A percentile compares a stretch with the other conserved stretches of the same genome.
These are phyloP conservation scores for Eucalyptus guilfoylei DNA, from an alignment of 345 rosid genomes.

Conservation along the genomic window DNA sequence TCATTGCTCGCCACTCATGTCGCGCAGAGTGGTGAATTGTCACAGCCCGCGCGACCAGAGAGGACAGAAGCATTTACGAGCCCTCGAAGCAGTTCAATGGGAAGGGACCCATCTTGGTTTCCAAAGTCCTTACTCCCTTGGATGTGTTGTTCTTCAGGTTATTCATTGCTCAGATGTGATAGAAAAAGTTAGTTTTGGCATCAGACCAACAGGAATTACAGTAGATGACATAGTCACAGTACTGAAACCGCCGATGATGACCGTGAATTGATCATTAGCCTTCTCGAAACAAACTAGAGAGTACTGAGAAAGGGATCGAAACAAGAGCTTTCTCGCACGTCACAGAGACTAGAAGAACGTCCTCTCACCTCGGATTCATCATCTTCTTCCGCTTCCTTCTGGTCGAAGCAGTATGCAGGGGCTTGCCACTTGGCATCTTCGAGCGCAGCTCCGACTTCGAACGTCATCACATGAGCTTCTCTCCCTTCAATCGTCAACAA, in stretches of 20 bases:
- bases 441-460: slow-evolving; percentile 49
- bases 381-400: neutral
- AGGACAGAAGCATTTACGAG: neutral
- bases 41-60: neutral
- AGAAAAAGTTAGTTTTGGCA: neutral
- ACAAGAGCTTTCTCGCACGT: neutral
- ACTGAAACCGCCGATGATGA: neutral
- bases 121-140: neutral
- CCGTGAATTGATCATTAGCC: neutral
- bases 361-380: neutral
- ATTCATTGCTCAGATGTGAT: neutral
- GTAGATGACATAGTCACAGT: neutral
- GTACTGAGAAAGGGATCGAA: neutral
- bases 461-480: slow-evolving; percentile 53
- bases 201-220: neutral
- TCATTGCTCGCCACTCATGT: neutral
- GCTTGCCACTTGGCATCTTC: slow-evolving; percentile 59
- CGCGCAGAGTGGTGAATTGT: neutral
- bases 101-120: neutral
- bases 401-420: slow-evolving; percentile 38
- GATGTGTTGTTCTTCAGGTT: neutral
- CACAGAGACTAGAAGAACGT: neutral
- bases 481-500: slow-evolving; percentile 26
- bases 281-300: neutral
- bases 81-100: neutral